Conservation (phyloP, 495 filamentous ascomycete genomes). For the Parathielavia appendiculata region DNA sequence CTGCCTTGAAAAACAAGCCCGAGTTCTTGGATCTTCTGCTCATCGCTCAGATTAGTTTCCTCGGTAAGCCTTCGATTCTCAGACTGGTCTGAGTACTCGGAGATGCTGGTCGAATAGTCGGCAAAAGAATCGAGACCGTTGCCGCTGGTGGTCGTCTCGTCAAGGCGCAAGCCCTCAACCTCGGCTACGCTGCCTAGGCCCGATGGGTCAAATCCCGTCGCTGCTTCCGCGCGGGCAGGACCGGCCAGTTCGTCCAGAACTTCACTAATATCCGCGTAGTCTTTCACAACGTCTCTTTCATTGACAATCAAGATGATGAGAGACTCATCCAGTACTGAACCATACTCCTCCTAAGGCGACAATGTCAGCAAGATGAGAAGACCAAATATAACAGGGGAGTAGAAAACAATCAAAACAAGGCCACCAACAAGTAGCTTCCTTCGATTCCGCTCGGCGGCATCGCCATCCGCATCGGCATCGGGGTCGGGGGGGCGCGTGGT, state of each 20-base stretch:
- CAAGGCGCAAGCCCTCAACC: slow-evolving; percentile 11
- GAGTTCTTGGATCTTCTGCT: slow-evolving; percentile 54
- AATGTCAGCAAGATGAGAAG: neutral
- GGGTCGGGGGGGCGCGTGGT: neutral
- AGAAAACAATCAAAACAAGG: neutral
- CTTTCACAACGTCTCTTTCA: slow-evolving; percentile 55
- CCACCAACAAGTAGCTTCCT: slow-evolving; percentile 3
- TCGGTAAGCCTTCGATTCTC: slow-evolving; percentile 36
- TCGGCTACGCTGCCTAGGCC: slow-evolving; percentile 47
- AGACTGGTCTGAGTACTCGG: slow-evolving; percentile 27
- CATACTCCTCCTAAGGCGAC: slow-evolving; percentile 28
- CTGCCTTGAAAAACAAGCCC: slow-evolving; percentile 61
- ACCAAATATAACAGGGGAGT: neutral
- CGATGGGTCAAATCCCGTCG: slow-evolving; percentile 71
- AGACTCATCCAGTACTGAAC: slow-evolving; percentile 27
- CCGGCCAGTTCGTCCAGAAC: slow-evolving; percentile 56
- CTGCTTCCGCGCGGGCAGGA: slow-evolving; percentile 58
- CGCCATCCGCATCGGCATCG: neutral
- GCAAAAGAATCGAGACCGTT: slow-evolving; percentile 7
- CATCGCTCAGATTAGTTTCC: slow-evolving; percentile 41
- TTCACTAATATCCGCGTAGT: slow-evolving; percentile 59
- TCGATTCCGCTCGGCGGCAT: slow-evolving; percentile 1
- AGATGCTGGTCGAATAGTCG: slow-evolving; percentile 29
- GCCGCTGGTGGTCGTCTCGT: slow-evolving; percentile 20
- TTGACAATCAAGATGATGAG: slow-evolving; percentile 31